Evolutionary conservation across 345 rosid species (phyloP).

Genomic region (Lepidium didymum): DNA sequence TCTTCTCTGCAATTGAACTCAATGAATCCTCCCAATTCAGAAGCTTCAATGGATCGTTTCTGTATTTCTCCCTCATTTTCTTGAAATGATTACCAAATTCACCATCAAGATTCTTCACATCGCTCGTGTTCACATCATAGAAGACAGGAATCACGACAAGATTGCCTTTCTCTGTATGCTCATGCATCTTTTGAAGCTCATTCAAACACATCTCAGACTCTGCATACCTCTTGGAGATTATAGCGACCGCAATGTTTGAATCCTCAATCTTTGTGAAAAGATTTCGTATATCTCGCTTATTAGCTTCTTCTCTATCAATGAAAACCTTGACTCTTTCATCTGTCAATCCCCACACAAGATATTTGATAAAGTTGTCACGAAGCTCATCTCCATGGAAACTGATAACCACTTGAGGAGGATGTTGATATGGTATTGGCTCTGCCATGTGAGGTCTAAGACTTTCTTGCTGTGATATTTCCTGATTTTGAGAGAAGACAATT

Average conservation of each 20-base stretch:
- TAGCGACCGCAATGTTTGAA: background rate
- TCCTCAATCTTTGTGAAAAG: conserved; percentile 3
- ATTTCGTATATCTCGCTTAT: background rate
- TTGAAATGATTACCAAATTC: background rate
- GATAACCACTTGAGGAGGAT: conserved; percentile 10
- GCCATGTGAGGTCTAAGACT: background rate
- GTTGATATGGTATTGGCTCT: background rate
- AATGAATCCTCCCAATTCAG: background rate
- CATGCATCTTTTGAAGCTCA: background rate
- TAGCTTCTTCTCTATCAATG: conserved; percentile 3
- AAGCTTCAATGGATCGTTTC: background rate
- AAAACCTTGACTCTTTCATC: background rate
- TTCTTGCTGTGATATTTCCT: background rate
- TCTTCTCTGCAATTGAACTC: background rate
- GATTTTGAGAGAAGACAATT: background rate
- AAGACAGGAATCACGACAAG: conserved; percentile 3
- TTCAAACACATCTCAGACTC: conserved; percentile 7
- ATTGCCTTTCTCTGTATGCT: background rate
- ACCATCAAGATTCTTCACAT: background rate
- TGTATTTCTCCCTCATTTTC: background rate
- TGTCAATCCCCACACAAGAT: background rate
- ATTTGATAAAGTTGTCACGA: background rate
- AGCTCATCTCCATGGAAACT: conserved; percentile 12
- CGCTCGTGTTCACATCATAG: background rate
- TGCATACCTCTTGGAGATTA: conserved; percentile 1